Evolutionary conservation across 108 stramenopile species (phyloP), one percentile per base, ranked within the genome.

Genomic region (Chaetoceros tenuissimus): DNA sequence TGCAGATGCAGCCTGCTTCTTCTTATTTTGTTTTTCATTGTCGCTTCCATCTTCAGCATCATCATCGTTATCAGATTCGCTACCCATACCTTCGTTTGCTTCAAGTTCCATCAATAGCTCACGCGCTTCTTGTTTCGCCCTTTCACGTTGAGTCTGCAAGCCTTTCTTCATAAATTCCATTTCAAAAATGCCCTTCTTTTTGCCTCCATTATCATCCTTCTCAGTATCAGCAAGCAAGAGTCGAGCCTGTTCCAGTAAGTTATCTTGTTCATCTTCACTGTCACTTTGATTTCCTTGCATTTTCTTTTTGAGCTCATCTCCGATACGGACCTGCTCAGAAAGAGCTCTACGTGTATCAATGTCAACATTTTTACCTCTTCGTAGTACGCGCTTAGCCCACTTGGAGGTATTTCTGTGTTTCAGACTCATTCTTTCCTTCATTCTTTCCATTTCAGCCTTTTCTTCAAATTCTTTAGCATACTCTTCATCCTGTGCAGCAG

Each of bases 331-430:
- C 62, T 95, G 94, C 47, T 87, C 80, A 16, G 92, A 89, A 25
- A 97, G 64, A 20, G 89, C 89, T 57, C 77, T 72, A 44, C 86
- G 71, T 20, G 92, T 93, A 47, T 85, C 93, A 26, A 77, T 51
- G 49, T 87, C 94, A 46, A 87, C 85, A 62, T 80, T 93, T 51
- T 72, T 81, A 28, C 94, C 92, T 27, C 91, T 71, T 40, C 86
- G 69, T 44, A 97, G 64, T 23, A 92, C 80, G 25, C 84, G 74
- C 55, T 87, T 85, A n/a, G 94, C 96, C 98, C 96, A 98, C 78
- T 98, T 97, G 55, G 84, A 81, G 1, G 96, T 97, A 79, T 97
- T 97, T 59, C 94, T 96, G 59, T 99, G 97, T 43, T 85, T 80
- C 54, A 97, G 71, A 30, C 87, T 96, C 95, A 97, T 97, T 18